Evolutionary conservation across 441 rosid species (phyloP).

Genomic region (Gossypium schwendimanii): DNA sequence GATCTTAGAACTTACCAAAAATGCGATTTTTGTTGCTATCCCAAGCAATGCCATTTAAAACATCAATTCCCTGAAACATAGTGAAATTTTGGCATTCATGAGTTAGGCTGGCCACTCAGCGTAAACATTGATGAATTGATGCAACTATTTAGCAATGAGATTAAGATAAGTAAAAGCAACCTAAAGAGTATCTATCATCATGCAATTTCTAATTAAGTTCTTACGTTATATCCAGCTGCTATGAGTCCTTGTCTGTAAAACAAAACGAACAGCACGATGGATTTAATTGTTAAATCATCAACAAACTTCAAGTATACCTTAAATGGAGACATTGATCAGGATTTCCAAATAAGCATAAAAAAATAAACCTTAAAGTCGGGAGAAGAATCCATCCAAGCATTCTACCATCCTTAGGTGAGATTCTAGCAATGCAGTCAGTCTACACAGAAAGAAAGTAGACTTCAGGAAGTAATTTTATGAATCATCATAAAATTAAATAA

Average conservation of each 20-base stretch:
- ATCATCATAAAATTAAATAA: not conserved
- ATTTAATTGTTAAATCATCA: not conserved
- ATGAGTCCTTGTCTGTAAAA: conserved; percentile 54
- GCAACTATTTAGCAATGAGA: not conserved
- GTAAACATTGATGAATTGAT: not conserved
- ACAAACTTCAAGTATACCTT: not conserved
- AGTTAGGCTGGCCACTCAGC: not conserved
- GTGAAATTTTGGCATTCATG: conserved; percentile 7
- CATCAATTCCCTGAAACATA: conserved; percentile 57
- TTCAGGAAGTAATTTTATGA: not conserved
- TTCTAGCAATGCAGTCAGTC: conserved; percentile 94
- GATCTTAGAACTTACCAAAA: conserved; percentile 52
- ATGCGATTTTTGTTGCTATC: conserved; percentile 55
- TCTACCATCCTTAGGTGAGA: conserved; percentile 62
- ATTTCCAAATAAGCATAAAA: not conserved
- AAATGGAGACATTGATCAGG: not conserved
- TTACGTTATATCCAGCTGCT: conserved; percentile 58
- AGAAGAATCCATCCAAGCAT: conserved; percentile 88
- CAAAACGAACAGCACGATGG: not conserved
- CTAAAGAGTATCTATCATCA: not conserved
- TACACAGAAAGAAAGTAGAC: conserved; percentile 22
- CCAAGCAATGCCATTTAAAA: conserved; percentile 96
- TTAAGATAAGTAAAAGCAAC: not conserved
- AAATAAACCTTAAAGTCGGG: conserved; percentile 54
- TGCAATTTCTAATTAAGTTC: conserved; percentile 16